phyloP scores from a whole-genome alignment of 257 asterid species.

The Solanum pimpinellifolium region DNA sequence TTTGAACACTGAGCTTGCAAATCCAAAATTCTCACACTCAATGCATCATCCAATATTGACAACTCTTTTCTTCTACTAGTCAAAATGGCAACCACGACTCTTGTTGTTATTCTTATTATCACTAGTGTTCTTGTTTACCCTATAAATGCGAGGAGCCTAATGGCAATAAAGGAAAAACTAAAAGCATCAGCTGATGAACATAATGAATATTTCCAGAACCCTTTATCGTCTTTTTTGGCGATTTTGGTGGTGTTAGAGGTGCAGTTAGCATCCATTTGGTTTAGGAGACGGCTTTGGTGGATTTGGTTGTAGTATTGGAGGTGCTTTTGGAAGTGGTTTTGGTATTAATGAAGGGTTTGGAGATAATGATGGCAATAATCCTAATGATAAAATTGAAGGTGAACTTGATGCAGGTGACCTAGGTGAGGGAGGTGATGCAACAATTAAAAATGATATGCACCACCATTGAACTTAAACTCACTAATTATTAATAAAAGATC shows the following conservation, averaged over 20 bases:
- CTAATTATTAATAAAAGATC: no score
- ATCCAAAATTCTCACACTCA: no score
- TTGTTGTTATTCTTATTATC: no score
- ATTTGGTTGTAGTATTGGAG: constrained; percentile 1
- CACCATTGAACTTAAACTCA: background rate
- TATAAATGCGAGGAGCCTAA: background rate
- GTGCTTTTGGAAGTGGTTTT: background rate
- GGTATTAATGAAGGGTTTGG: background rate
- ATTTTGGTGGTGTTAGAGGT: constrained; percentile 4
- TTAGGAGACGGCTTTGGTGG: constrained; percentile 4
- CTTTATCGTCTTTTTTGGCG: background rate
- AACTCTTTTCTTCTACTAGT: no score
- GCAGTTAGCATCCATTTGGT: background rate
- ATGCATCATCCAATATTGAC: no score
- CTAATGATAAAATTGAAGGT: background rate
- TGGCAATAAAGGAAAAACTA: background rate
- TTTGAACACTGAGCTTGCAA: no score
- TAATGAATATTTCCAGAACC: constrained; percentile 13
- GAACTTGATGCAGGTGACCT: background rate
- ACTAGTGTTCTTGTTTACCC: background rate
- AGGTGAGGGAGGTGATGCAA: background rate
- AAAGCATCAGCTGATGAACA: background rate
- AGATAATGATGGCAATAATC: background rate
- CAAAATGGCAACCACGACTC: no score
- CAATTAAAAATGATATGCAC: background rate